Base-by-base conservation (phyloP, 2,329 filamentous ascomycete species). In the Trichoderma aggressivum region DNA sequence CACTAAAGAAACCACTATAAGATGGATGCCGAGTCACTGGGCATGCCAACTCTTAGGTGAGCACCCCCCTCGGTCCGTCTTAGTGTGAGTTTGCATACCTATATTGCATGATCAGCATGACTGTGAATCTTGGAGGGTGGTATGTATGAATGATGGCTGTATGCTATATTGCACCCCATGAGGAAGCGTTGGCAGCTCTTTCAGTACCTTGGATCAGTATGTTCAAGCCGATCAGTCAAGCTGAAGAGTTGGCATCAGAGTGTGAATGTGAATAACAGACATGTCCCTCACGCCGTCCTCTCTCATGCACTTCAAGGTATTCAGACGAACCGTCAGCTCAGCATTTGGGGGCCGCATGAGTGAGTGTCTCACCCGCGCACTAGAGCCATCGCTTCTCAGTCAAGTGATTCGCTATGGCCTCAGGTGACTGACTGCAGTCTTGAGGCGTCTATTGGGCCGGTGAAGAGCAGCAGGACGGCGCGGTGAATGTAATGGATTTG, bases 381-480 rank as follows among this genome's bases (percentile, higher is more conserved):
- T 43, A 55, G 65, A 11, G 36, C 18, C 24, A n/a, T n/a, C 7
- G 36, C 18, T 11, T 28, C 43, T 21, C 47, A 16, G 68, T 70
- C 68, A 70, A 70, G 68, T 70, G 68, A 65, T 70, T 70, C 34
- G 68, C 59, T 26, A 2, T 43, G 21, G 47, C 58, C 39, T 70
- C 67, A 70, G 47, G 68, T 61, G 66, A 61, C 66, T 61, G 66
- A 61, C 66, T 55, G 55, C 67, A 56, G 47, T 30, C 32, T 39
- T 47, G 56, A 34, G 47, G 66, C 66, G 39, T 39, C 30, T 62
- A 32, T 39, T 32, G 43, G 32, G 64, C 32, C 34, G 62, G 43
- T 64, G 62, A 64, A 30, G 10, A 59, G 34, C 58, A 61, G 58
- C 58, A 26, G n/a, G 10, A 26, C 36, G 21, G 8, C 8, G 55